Evolutionary conservation across 805 yeast species (phyloP).

Genomic region (Sugiyamaella valdiviana): DNA sequence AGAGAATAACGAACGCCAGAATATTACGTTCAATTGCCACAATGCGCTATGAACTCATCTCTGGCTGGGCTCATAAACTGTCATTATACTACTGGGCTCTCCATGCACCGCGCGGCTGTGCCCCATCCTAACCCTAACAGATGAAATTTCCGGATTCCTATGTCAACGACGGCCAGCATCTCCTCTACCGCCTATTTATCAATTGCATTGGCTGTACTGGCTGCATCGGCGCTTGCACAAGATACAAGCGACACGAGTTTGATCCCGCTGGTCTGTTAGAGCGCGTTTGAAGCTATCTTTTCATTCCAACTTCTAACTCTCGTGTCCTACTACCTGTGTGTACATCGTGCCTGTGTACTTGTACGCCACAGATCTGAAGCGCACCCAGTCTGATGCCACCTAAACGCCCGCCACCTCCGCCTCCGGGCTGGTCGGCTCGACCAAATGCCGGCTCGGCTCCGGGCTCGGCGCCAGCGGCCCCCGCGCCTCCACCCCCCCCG

Average conservation of each 20-base stretch:
- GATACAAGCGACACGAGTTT: too few species aligned
- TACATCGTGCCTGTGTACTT: too few species aligned
- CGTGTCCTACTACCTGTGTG: too few species aligned
- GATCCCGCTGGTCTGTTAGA: too few species aligned
- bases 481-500: conserved; percentile 28
- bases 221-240: neutral
- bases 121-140: neutral
- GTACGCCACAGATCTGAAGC: neutral
- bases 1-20: too few species aligned
- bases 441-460: conserved; percentile 11
- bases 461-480: conserved; percentile 25
- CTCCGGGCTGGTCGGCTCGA: conserved; percentile 25
- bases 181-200: neutral
- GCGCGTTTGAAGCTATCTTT: too few species aligned
- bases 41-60: too few species aligned
- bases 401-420: conserved; percentile 27
- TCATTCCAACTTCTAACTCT: too few species aligned
- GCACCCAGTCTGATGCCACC: neutral
- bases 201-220: neutral
- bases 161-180: neutral
- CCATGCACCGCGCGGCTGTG: neutral
- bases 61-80: too few species aligned
- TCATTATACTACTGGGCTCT: too few species aligned
- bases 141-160: neutral
- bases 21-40: too few species aligned